Evolutionary conservation across 306 rosid species (phyloP).

Genomic region (Phaseolus lunatus): DNA sequence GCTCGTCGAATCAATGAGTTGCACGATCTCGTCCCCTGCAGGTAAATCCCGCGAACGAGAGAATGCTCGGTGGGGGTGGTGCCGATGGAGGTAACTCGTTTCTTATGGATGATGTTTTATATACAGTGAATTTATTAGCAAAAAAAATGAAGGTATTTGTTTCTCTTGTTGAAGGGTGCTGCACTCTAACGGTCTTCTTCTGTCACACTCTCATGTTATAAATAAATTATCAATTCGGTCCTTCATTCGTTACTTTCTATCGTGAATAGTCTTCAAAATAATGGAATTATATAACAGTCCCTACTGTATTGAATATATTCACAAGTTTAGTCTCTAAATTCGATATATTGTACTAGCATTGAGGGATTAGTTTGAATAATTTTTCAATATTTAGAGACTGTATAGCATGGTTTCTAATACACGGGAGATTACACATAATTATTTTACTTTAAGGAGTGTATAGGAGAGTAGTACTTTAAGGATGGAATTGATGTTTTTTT

Average conservation of each 20-base stretch:
- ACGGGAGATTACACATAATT: neutral
- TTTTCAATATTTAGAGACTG: neutral
- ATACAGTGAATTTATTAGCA: neutral
- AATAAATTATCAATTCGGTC: neutral
- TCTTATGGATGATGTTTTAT: neutral
- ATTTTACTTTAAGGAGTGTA: neutral
- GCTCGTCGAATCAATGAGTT: neutral
- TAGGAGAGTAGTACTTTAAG: neutral
- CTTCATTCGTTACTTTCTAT: neutral
- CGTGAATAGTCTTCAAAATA: neutral
- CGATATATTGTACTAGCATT: neutral
- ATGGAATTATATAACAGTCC: neutral
- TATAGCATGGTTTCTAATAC: neutral
- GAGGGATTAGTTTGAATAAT: neutral
- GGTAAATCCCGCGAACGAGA: slow-evolving; percentile 95
- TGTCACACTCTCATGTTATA: neutral
- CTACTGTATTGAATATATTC: neutral
- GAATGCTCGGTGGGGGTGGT: slow-evolving; percentile 95
- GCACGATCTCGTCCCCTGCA: slow-evolving; percentile 28
- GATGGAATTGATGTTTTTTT: neutral
- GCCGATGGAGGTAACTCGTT: slow-evolving; percentile 85
- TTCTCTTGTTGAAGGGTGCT: neutral
- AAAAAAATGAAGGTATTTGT: neutral
- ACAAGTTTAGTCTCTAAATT: neutral
- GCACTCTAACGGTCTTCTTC: neutral